These are phyloP conservation scores for Colletotrichum australisinense DNA, from an alignment of 2,329 filamentous ascomycete genomes.

Conservation along the genomic window DNA sequence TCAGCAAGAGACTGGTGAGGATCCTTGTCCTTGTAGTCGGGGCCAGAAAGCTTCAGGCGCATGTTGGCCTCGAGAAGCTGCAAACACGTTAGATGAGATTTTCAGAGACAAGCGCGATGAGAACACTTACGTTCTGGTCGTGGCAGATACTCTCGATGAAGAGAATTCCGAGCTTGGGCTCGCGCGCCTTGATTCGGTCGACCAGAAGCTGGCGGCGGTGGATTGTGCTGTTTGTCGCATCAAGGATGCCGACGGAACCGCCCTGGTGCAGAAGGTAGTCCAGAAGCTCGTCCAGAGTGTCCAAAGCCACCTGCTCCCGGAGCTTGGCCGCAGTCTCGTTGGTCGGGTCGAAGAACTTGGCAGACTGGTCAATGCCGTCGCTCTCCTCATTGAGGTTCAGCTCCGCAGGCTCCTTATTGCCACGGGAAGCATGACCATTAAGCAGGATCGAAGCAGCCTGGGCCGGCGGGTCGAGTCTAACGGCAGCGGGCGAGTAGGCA, in stretches of 20 bases:
- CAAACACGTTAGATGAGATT: constrained; percentile 15
- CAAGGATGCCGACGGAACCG: constrained; percentile 93
- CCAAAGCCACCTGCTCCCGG: constrained; percentile 90
- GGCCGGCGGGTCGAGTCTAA: constrained; percentile 56
- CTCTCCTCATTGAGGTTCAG: constrained; percentile 50
- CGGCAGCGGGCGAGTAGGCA: constrained; percentile 47
- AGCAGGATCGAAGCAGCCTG: constrained; percentile 69
- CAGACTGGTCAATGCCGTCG: constrained; percentile 84
- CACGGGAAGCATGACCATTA: constrained; percentile 61
- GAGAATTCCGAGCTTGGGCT: constrained; percentile 89
- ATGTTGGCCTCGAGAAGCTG: constrained; percentile 92
- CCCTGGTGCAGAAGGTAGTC: constrained; percentile 87
- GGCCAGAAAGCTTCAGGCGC: constrained; percentile 94
- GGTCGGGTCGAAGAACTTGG: constrained; percentile 91
- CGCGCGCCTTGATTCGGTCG: constrained; percentile 82
- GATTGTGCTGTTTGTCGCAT: constrained; percentile 96
- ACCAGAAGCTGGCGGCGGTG: constrained; percentile 86
- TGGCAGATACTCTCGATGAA: constrained; percentile 96
- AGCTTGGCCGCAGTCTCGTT: constrained; percentile 86
- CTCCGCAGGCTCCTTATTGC: constrained; percentile 47
- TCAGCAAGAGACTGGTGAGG: constrained; percentile 85
- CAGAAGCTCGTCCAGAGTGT: constrained; percentile 90
- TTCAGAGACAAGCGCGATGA: not conserved
- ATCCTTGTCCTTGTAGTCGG: constrained; percentile 96
- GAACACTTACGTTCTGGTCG: constrained; percentile 71